These are phyloP conservation scores for Taphrina sp. DNA, from an alignment of 1,139 yeast genomes.

Conservation along the genomic window DNA sequence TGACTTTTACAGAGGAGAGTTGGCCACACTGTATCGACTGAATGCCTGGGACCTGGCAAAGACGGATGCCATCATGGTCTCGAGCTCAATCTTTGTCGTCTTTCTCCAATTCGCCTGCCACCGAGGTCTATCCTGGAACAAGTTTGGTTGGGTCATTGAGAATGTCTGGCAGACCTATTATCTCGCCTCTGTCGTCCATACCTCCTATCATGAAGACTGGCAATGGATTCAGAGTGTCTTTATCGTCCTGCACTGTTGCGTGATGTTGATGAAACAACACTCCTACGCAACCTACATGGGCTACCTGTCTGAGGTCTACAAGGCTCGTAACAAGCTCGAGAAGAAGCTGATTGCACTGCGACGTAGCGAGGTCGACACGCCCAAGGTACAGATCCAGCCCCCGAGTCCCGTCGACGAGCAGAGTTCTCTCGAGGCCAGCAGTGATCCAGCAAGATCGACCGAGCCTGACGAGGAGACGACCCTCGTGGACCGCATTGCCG, in stretches of 20 bases:
- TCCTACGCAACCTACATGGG: slow-evolving; percentile 89
- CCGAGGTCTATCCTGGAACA: slow-evolving; percentile 50
- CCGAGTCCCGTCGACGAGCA: slow-evolving; percentile 8
- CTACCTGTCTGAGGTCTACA: slow-evolving; percentile 65
- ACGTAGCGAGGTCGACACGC: neutral
- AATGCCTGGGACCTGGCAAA: slow-evolving; percentile 25
- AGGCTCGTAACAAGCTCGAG: slow-evolving; percentile 38
- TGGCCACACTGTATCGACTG: slow-evolving; percentile 19
- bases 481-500: slow-evolving; percentile 52
- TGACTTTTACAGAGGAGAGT: slow-evolving; percentile 16
- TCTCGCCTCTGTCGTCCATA: slow-evolving; percentile 23
- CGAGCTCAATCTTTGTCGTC: slow-evolving; percentile 55
- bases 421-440: neutral
- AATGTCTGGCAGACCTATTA: slow-evolving; percentile 49
- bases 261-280: slow-evolving; percentile 87
- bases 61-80: slow-evolving; percentile 35
- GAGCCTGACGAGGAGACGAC: slow-evolving; percentile 26
- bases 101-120: slow-evolving; percentile 52
- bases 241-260: slow-evolving; percentile 76
- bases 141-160: slow-evolving; percentile 55
- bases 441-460: neutral
- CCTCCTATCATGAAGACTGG: slow-evolving; percentile 31
- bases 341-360: slow-evolving; percentile 28
- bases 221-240: slow-evolving; percentile 84
- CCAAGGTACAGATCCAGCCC: slow-evolving; percentile 4